These are phyloP conservation scores for Miscanthus lutarioriparius DNA, from an alignment of 176 grass and related monocot genomes.

Conservation along the genomic window DNA sequence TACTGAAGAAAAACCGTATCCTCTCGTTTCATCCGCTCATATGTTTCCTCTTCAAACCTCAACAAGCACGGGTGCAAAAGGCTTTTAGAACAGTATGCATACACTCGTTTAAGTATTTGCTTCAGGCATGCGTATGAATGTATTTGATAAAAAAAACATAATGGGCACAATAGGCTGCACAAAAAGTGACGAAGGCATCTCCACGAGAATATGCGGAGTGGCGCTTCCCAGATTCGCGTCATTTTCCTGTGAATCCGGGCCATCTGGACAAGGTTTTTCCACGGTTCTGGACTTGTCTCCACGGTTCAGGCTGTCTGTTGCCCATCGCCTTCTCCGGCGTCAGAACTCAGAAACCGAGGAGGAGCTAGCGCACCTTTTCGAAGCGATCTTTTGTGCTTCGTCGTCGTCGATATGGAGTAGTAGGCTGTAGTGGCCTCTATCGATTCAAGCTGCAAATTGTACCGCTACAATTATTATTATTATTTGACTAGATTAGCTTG, in stretches of 20 bases:
- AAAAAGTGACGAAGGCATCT: neutral
- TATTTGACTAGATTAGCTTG: neutral
- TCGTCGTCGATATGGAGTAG: neutral
- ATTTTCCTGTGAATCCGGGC: neutral
- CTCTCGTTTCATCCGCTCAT: neutral
- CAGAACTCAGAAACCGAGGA: neutral
- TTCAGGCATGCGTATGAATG: no score
- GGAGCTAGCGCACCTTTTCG: neutral
- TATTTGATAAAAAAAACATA: neutral
- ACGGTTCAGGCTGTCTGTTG: neutral
- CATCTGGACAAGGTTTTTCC: neutral
- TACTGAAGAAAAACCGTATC: neutral
- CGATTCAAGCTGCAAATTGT: neutral
- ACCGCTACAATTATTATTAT: neutral
- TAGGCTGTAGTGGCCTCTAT: no score
- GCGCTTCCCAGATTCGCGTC: conserved; percentile 2
- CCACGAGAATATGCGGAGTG: conserved; percentile 15
- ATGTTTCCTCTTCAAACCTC: no score
- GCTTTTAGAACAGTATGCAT: no score
- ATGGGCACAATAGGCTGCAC: neutral
- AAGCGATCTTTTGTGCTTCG: neutral
- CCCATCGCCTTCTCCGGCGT: neutral
- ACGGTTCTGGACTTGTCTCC: neutral
- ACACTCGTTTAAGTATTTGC: no score
- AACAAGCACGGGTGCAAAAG: no score